Percentiles rank a stretch among this genome's conserved stretches.
These are phyloP conservation scores for Calvatia gigantea DNA, from an alignment of 768 basidiomycete genomes.

Conservation along the genomic window DNA sequence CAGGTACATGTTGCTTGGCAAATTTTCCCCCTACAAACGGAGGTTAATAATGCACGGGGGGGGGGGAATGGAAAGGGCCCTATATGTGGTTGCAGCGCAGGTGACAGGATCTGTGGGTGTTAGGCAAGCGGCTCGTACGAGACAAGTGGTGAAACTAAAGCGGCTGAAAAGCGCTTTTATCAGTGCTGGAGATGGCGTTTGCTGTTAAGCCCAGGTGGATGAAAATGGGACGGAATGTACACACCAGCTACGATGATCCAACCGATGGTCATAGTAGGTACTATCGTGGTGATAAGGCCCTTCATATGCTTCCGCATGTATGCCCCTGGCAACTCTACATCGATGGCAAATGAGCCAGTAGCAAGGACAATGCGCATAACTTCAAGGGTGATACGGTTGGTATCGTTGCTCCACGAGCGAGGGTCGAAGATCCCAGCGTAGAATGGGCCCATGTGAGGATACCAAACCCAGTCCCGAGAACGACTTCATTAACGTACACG, in stretches of 20 bases:
- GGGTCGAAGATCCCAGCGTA: slow-evolving; percentile 73
- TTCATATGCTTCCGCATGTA: slow-evolving; percentile 82
- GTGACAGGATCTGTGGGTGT: slow-evolving; percentile 96
- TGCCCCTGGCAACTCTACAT: slow-evolving; percentile 84
- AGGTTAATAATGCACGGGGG: background rate
- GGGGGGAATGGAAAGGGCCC: slow-evolving; percentile 13
- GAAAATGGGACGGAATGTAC: slow-evolving; percentile 13
- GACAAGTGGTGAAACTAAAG: slow-evolving; percentile 67
- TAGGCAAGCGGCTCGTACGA: slow-evolving; percentile 86
- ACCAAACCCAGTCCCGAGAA: slow-evolving; percentile 77
- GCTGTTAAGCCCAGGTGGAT: background rate
- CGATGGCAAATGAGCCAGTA: slow-evolving; percentile 90
- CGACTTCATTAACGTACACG: slow-evolving; percentile 91
- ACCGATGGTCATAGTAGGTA: slow-evolving; percentile 83
- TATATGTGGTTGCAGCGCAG: slow-evolving; percentile 77
- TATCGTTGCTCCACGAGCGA: slow-evolving; percentile 57
- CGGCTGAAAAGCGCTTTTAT: slow-evolving; percentile 70
- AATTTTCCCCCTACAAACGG: slow-evolving; percentile 57
- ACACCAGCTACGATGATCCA: slow-evolving; percentile 75
- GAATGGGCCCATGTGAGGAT: slow-evolving; percentile 70
- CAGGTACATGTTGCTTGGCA: slow-evolving; percentile 65
- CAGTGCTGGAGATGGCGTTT: slow-evolving; percentile 38
- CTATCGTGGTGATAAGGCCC: slow-evolving; percentile 64
- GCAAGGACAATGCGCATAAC: slow-evolving; percentile 87
- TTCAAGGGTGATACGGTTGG: slow-evolving; percentile 69